These are phyloP conservation scores for Pinus taeda DNA, from an alignment of 75 land plant species.

Conservation along the genomic window DNA sequence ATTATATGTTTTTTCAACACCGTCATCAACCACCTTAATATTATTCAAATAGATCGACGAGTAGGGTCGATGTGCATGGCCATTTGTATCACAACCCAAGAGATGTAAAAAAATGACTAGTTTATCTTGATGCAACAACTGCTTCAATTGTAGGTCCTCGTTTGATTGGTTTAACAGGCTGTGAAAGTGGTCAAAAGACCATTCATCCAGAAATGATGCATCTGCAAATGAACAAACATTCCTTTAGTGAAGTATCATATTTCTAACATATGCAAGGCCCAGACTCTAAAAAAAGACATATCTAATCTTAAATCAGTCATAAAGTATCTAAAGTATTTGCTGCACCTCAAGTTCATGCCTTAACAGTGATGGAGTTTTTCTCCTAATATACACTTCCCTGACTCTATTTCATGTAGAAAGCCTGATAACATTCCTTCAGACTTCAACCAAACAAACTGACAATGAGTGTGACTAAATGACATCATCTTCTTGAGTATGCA, in stretches of 20 bases:
- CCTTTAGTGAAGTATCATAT: not conserved
- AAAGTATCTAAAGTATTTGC: not conserved
- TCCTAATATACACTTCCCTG: no score
- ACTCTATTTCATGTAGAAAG: not conserved
- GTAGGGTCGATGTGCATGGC: slow-evolving; percentile 95
- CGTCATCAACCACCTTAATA: slow-evolving; percentile 85
- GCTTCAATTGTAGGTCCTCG: slow-evolving; percentile 39
- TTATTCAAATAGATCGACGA: slow-evolving; percentile 90
- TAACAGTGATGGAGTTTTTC: not conserved
- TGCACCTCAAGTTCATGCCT: not conserved
- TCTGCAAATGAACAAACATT: slow-evolving; percentile 48
- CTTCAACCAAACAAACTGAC: not conserved
- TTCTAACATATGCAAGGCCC: not conserved
- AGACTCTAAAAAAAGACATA: not conserved
- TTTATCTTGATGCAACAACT: slow-evolving; percentile 61
- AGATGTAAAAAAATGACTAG: slow-evolving; percentile 84
- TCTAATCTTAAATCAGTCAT: not conserved
- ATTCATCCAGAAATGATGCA: slow-evolving; percentile 95
- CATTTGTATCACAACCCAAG: slow-evolving; percentile 96
- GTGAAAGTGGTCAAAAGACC: slow-evolving; percentile 82
- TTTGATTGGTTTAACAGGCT: slow-evolving; percentile 65
- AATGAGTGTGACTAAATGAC: not conserved
- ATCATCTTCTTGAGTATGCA: not conserved
- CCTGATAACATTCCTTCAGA: not conserved
- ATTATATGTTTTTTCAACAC: slow-evolving; percentile 64